A percentile compares a stretch with the other conserved stretches of the same genome.
Evolutionary conservation across 495 filamentous ascomycete genomes (phyloP).

Genomic region (Tuber umbilicatum): DNA sequence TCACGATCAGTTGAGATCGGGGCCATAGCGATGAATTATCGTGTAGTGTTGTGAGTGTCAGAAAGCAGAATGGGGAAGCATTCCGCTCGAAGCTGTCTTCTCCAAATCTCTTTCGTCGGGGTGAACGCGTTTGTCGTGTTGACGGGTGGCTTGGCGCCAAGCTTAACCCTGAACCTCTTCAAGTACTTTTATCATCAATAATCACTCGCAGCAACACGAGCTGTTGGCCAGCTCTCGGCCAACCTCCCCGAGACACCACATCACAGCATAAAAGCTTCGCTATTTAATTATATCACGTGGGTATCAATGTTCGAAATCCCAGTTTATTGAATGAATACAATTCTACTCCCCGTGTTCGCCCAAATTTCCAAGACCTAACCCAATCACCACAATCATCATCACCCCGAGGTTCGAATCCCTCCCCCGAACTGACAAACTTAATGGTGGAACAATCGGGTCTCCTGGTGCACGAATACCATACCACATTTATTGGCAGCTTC

Average conservation of each 20-base stretch:
- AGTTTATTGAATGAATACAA: constrained; percentile 3
- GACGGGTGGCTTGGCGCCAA: constrained; percentile 4
- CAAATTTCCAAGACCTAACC: neutral
- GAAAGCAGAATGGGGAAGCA: neutral
- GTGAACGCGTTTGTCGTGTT: constrained; percentile 3
- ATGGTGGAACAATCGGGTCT: constrained; percentile 75
- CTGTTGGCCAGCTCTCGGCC: neutral
- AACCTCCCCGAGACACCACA: neutral
- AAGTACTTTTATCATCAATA: neutral
- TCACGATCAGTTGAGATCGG: constrained; percentile 37
- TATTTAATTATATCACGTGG: neutral
- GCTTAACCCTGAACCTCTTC: neutral
- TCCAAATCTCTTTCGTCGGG: neutral
- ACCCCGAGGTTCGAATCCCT: neutral
- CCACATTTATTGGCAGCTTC: constrained; percentile 88
- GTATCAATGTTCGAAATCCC: neutral
- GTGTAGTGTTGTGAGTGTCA: neutral
- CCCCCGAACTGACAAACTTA: neutral
- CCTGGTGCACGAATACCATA: constrained; percentile 86
- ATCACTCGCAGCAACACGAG: neutral
- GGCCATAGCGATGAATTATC: constrained; percentile 26
- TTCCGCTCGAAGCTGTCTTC: neutral
- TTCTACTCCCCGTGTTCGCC: neutral
- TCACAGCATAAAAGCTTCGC: neutral
- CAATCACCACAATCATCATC: neutral